These are phyloP conservation scores for Aphanomyces astaci DNA, from an alignment of 352 stramenopile species.

Conservation along the genomic window DNA sequence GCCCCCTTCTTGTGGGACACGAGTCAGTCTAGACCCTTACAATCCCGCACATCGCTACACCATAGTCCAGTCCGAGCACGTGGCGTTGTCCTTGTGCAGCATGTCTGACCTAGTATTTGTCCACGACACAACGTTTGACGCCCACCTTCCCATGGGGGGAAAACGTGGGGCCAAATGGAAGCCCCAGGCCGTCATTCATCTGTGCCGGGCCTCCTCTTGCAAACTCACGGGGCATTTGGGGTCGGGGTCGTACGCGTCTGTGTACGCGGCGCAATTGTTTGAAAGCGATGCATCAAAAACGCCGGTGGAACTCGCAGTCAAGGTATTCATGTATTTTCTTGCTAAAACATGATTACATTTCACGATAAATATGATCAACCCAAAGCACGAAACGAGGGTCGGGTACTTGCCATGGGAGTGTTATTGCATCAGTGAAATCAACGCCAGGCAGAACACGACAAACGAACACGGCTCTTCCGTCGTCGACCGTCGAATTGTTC, in stretches of 20 bases:
- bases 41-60: constrained; percentile 36
- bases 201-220: not conserved
- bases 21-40: constrained; percentile 44
- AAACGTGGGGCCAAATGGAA: too few relatives aligned
- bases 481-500: not conserved
- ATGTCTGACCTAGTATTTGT: not conserved
- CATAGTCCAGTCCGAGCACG: constrained; percentile 36
- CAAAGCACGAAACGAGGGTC: constrained; percentile 58
- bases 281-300: not conserved
- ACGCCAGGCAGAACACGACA: not conserved
- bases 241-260: constrained; percentile 46
- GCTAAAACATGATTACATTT: too few relatives aligned
- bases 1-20: not conserved
- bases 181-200: not conserved
- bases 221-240: constrained; percentile 38
- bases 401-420: constrained; percentile 76
- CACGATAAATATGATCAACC: not conserved
- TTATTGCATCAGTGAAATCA: constrained; percentile 47
- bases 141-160: not conserved
- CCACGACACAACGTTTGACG: not conserved
- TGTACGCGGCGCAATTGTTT: constrained; percentile 3
- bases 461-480: not conserved
- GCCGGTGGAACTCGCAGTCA: not conserved
- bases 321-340: too few relatives aligned
- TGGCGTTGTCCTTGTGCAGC: constrained; percentile 20